These are phyloP conservation scores for Penicillium brasilianum DNA, from an alignment of 2,329 filamentous ascomycete species.

Conservation along the genomic window DNA sequence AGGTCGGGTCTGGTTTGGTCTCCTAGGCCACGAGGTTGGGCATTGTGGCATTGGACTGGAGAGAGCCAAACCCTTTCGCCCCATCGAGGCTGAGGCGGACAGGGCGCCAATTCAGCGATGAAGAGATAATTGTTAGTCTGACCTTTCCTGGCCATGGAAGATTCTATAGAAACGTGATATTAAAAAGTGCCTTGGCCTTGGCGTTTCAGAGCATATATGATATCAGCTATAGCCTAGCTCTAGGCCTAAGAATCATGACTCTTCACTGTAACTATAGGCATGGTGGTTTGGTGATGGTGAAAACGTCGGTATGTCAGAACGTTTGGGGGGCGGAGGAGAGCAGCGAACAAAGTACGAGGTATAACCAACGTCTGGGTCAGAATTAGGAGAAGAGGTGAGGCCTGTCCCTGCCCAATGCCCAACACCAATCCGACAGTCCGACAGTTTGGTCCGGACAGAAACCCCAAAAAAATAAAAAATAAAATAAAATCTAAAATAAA, in stretches of 20 bases:
- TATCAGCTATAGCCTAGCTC: not conserved
- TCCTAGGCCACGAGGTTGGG: constrained; percentile 7
- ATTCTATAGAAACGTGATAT: no score
- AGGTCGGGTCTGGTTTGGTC: constrained; percentile 1
- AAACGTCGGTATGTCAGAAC: not conserved
- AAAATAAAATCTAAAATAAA: no score
- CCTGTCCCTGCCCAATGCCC: constrained; percentile 29
- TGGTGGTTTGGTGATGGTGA: not conserved
- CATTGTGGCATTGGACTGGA: not conserved
- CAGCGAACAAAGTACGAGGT: not conserved
- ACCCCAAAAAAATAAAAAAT: constrained; percentile 7
- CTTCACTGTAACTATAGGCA: not conserved
- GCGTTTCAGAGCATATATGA: no score
- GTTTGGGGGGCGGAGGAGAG: not conserved
- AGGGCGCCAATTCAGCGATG: not conserved
- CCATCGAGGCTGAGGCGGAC: constrained; percentile 12
- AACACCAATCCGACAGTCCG: constrained; percentile 18
- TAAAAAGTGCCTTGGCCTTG: no score
- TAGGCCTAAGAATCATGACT: not conserved
- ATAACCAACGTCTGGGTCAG: not conserved
- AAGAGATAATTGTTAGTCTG: not conserved
- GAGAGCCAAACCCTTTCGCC: constrained; percentile 4
- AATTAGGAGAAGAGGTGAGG: constrained; percentile 9
- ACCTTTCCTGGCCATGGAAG: not conserved
- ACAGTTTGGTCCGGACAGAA: constrained; percentile 31